Evolutionary conservation across 2,329 filamentous ascomycete species (phyloP).

Genomic region (Aspergillus viridinutans): DNA sequence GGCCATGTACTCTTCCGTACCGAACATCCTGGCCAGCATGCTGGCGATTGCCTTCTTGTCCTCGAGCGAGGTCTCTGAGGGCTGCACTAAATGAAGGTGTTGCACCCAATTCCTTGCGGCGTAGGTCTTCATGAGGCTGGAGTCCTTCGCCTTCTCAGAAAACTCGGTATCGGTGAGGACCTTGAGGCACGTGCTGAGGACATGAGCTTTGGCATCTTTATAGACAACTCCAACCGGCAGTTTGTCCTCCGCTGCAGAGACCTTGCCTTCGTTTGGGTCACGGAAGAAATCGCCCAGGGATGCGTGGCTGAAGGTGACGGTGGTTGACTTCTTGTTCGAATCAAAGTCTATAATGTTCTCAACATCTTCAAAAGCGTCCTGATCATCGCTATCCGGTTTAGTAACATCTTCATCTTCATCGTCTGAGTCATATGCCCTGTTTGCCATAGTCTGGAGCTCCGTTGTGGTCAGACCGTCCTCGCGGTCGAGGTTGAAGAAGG

Average conservation of each 20-base stretch:
- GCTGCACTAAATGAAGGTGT: neutral
- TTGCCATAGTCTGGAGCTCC: conserved; percentile 10
- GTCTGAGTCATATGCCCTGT: conserved; percentile 4
- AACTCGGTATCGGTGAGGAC: neutral
- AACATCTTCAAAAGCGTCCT: conserved; percentile 7
- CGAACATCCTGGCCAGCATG: neutral
- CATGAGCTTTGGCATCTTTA: conserved; percentile 8
- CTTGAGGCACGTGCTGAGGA: conserved; percentile 3
- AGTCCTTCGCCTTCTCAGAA: neutral
- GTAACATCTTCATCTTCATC: conserved; percentile 5
- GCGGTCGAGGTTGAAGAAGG: conserved; percentile 45
- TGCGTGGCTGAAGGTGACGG: conserved; percentile 19
- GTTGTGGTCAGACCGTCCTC: conserved; percentile 35
- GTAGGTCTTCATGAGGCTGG: neutral
- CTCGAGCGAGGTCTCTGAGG: neutral
- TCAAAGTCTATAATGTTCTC: conserved; percentile 12
- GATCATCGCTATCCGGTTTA: neutral
- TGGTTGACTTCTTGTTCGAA: conserved; percentile 15
- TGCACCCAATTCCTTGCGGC: neutral
- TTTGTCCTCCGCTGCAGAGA: conserved; percentile 7
- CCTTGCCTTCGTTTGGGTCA: conserved; percentile 10
- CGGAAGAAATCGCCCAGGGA: conserved; percentile 23
- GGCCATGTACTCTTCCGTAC: neutral
- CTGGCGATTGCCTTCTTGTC: conserved; percentile 1
- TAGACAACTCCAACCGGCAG: conserved; percentile 15